phyloP scores from a whole-genome alignment of 768 basidiomycete genomes.

The Grammothele lineata region DNA sequence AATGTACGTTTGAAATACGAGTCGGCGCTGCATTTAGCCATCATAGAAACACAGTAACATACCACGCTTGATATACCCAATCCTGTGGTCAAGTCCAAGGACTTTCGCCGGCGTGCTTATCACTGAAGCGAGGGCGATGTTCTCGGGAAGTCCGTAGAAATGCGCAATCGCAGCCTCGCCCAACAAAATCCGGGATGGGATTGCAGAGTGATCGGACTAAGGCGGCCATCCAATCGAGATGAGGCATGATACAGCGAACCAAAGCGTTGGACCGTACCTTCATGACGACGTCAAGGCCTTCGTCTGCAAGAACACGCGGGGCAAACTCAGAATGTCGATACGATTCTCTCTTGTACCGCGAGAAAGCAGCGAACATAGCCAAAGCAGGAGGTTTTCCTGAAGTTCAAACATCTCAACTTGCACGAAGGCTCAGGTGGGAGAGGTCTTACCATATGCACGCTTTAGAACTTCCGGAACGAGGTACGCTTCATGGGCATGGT shows the following conservation, averaged over 20 bases:
- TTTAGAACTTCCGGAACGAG: slow-evolving; percentile 77
- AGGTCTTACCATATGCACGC: slow-evolving; percentile 46
- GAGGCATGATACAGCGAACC: too few relatives aligned
- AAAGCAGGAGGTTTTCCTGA: slow-evolving; percentile 49
- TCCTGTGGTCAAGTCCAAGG: slow-evolving; percentile 62
- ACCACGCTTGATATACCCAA: slow-evolving; percentile 68
- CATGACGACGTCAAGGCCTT: slow-evolving; percentile 46
- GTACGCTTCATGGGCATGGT: slow-evolving; percentile 78
- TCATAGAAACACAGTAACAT: background rate
- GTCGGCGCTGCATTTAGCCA: too few relatives aligned
- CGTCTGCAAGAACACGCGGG: slow-evolving; percentile 46
- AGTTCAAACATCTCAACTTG: slow-evolving; percentile 3
- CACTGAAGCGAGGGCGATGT: slow-evolving; percentile 56
- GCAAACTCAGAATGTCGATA: slow-evolving; percentile 58
- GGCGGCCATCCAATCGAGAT: background rate
- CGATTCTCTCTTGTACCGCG: slow-evolving; percentile 55
- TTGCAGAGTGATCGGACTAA: slow-evolving; percentile 52
- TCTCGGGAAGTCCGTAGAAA: slow-evolving; percentile 54
- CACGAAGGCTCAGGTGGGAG: background rate
- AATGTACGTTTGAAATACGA: background rate
- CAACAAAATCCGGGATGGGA: slow-evolving; percentile 61
- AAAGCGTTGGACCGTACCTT: slow-evolving; percentile 34
- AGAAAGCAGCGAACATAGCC: slow-evolving; percentile 68
- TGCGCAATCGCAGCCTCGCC: slow-evolving; percentile 71
- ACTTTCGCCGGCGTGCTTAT: slow-evolving; percentile 61